Base-by-base conservation (phyloP, 2,329 filamentous ascomycete genomes). In the Graphilbum ipis-grandicollis region DNA sequence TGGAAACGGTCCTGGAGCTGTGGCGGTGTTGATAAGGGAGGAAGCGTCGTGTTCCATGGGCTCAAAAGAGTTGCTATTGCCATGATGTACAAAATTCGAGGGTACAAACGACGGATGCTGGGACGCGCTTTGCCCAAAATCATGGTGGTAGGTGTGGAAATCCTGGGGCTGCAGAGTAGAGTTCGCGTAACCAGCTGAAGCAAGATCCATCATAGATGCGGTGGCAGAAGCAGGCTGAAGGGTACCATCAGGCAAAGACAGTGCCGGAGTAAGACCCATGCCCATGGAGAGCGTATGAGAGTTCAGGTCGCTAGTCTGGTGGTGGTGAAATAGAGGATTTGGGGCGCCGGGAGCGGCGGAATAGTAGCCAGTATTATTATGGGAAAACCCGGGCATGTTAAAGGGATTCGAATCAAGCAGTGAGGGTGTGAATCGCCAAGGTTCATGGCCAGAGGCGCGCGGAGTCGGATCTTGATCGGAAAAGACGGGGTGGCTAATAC, bases 391-490 rank as follows among this genome's bases (percentile, higher is more conserved):
- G 41, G 74, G 68, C 56, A 93, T 94, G 19, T 75, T 72, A 53
- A 83, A 83, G 22, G 82, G 80, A 54, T 79, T 84, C 15, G 84
- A 75, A 52, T 96, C 88, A 52, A 96, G 69, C 39, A 93, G 64
- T 18, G 85, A 90, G 4, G 86, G 84, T 3, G 86, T 93, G 50
- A 93, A 85, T 46, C 80, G 72, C 76, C 86, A 90, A 47, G 71
- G 75, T 47, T 94, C 85, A 49, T 79, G 75, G 26, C 39, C 35
- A 31, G 79, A 71, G 15, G 76, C 79, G 52, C 80, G 73, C 5
- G 84, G 83, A 4, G 83, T 93, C 17, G 81, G 79, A 50, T 93
- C 84, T 50, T 80, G 72, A 56, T 90, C 80, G 53, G 61, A 58
- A 48, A 71, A 73, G 28, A 54, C 56, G 39, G 61, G 58, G 47